Base-by-base conservation (phyloP, 2,329 filamentous ascomycete species). In the Colletotrichum sp. region DNA sequence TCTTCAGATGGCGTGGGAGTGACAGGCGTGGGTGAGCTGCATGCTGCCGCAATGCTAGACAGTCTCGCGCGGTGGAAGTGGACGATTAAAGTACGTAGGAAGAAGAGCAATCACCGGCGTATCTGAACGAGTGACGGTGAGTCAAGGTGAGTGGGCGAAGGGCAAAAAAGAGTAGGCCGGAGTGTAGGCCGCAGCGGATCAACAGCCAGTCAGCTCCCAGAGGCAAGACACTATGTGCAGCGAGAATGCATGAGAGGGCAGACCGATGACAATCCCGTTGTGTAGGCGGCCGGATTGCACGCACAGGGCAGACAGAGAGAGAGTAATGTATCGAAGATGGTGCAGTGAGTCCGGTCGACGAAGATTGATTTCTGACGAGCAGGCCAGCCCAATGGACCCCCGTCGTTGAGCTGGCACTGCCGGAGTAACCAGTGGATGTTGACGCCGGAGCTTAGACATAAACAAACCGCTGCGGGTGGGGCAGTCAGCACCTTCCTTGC, bases 321-420 rank as follows among this genome's bases (percentile, higher is more conserved):
- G 44, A 12, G 44, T 44, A 25, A 34, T 65, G 62, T 36, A 36
- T 49, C 25, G 13, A 25, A 63, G 32, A 6, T 29, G 27, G 39
- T 16, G 22, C 19, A 59, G 22, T n/a, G 55, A 61, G 29, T 30
- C n/a, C 63, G 59, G 59, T 27, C 59, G 59, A 30, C 27, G 59
- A 44, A 19, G 62, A 27, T 64, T 16, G 68, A 63, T 52, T 70
- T 70, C 57, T 70, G 57, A 70, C 68, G 62, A 72, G 69, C 72
- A 65, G 62, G 22, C 59, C 71, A 27, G 36, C 36, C 70, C 57
- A 73, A 65, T 52, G 25, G 59, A 52, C 44, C 57, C 64, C 70
- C 64, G 44, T 44, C 73, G 70, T 76, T 76, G 73, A 76, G 73
- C 70, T 76, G 64, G 67, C 67, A 75, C 75, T 77, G 75, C 75